Evolutionary conservation across 2,329 filamentous ascomycete species (phyloP), one percentile per base, ranked within the genome.

Genomic region (Thyridium curvatum): DNA sequence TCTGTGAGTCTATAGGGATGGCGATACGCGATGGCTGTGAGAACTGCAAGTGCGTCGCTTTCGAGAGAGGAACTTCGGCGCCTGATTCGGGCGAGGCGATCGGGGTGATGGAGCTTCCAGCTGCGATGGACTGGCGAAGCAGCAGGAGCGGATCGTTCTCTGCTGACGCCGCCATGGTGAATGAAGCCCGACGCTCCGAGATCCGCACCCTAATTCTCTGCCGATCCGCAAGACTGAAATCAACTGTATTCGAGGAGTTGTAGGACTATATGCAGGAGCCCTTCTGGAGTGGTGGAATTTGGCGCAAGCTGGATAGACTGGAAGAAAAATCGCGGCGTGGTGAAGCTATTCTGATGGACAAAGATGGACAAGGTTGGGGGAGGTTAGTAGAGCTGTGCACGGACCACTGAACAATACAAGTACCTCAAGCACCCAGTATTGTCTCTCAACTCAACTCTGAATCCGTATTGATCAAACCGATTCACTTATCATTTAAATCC

Each of bases 21-120:
- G 79, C 71, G 40, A 79, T 70, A 44, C 76, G 73, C 38, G 67
- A 59, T 36, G 75, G 74, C 52, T 73, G 62, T 43, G 73, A 74
- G 67, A 96, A 93, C 50, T 80, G 79, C 41, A 94, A 74, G 56
- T 90, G 79, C 8, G 81, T 84, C n/a, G 89, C 88, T 55, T 79
- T 68, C 37, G 87, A 79, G 37, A 96, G 77, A 46, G 69, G 59
- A 12, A 83, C 78, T 51, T 84, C 74, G 39, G 71, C 73, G 35
- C 76, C 70, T 12, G 78, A 69, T 52, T 88, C 80, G 49, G 78
- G 65, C 40, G 81, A 84, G 41, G 79, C 83, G 41, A 84, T 86
- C 32, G 90, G 86, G 39, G 86, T 74, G 41, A 90, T 84, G 37
- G 80, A 64, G 52, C 72, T 77, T 51, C 73, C 74, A 41, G 79